Evolutionary conservation across 225 moss, liverwort and hornwort species (phyloP).

Genomic region (Marchantia polymorpha): DNA sequence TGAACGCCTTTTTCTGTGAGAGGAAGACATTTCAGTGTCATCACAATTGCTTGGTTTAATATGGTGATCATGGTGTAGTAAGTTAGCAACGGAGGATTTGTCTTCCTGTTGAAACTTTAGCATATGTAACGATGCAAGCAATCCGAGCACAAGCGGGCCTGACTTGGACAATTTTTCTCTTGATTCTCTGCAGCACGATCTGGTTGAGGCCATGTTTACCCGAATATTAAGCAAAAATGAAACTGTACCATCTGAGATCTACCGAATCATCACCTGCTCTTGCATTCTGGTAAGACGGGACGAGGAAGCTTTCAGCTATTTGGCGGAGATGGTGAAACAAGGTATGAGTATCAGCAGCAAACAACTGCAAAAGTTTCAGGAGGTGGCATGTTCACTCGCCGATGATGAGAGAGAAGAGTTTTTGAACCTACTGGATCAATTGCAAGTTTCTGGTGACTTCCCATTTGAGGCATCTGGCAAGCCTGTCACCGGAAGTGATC

Average conservation of each 20-base stretch:
- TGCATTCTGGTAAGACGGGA: constrained; percentile 17
- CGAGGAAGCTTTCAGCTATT: constrained; percentile 23
- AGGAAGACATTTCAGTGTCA: too few species aligned
- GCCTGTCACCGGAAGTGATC: background rate
- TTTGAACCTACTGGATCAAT: constrained; percentile 9
- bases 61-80: too few species aligned
- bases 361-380: constrained; percentile 28
- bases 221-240: constrained; percentile 26
- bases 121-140: too few species aligned
- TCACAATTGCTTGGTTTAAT: too few species aligned
- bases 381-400: constrained; percentile 20
- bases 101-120: too few species aligned
- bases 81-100: too few species aligned
- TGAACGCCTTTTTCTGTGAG: too few species aligned
- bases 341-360: constrained; percentile 23
- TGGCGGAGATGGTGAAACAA: constrained; percentile 34
- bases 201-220: constrained; percentile 25
- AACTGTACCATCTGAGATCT: constrained; percentile 26
- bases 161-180: background rate
- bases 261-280: constrained; percentile 28
- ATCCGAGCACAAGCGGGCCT: background rate
- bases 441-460: constrained; percentile 25
- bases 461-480: constrained; percentile 18
- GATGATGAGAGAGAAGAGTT: constrained; percentile 31
- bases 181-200: constrained; percentile 25